phyloP scores from a whole-genome alignment of 139 green algal species.

The Chlamydomonas schloesseri region DNA sequence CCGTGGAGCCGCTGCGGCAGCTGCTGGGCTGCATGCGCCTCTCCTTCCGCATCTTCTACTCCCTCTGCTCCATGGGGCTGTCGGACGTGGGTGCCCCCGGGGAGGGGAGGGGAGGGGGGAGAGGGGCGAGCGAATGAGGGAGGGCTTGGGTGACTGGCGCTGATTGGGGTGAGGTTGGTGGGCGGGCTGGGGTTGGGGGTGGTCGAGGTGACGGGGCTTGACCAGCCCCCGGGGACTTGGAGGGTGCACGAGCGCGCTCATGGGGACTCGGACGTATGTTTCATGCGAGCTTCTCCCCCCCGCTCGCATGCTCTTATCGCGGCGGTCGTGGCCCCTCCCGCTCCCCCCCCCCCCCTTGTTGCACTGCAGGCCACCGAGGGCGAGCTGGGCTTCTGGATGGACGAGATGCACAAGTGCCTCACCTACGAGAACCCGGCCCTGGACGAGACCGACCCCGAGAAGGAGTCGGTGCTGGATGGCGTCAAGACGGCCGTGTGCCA shows the following conservation, averaged over 20 bases:
- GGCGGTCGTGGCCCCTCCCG: too few species aligned
- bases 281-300: too few species aligned
- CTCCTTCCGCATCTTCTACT: conserved; percentile 91
- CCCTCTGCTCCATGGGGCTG: conserved; percentile 92
- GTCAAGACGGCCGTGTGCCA: conserved; percentile 82
- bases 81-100: conserved; percentile 77
- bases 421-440: conserved; percentile 73
- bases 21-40: conserved; percentile 80
- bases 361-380: conserved; percentile 87
- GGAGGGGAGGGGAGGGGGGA: not conserved
- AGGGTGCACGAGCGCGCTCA: not conserved
- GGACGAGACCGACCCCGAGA: conserved; percentile 75
- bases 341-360: not conserved
- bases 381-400: conserved; percentile 93
- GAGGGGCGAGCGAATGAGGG: too few species aligned
- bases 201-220: too few species aligned
- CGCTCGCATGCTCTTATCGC: too few species aligned
- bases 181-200: not conserved
- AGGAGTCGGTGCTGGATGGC: conserved; percentile 76
- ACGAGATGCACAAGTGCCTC: conserved; percentile 85
- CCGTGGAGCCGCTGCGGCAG: conserved; percentile 63
- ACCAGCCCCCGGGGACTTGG: too few species aligned
- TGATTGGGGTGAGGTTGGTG: not conserved
- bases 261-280: too few species aligned
- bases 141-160: not conserved